Evolutionary conservation across 345 rosid species (phyloP).

Genomic region (Geranium rotundifolium): DNA sequence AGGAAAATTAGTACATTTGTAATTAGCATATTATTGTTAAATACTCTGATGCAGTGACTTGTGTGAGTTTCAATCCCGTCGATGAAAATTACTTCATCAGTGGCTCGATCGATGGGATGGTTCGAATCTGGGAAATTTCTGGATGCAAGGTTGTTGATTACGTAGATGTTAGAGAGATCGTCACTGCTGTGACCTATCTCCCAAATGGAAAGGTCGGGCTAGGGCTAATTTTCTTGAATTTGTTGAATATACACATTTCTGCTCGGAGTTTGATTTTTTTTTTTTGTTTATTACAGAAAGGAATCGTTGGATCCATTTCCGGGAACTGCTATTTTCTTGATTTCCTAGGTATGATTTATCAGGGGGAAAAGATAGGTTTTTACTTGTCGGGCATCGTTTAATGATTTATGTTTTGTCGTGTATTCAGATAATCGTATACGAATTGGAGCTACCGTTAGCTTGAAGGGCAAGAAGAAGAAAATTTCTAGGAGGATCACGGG

Average conservation of each 20-base stretch:
- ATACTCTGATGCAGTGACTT: conserved; percentile 32
- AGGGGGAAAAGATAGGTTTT: background rate
- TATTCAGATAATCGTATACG: conserved; percentile 40
- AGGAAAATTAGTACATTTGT: no score
- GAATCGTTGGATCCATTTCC: conserved; percentile 52
- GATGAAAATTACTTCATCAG: conserved; percentile 55
- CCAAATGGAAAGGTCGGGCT: conserved; percentile 53
- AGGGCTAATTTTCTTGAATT: no score
- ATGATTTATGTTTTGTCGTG: conserved; percentile 5
- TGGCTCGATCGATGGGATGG: conserved; percentile 59
- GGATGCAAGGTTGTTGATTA: conserved; percentile 48
- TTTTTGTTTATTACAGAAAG: conserved; percentile 32
- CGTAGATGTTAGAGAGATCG: conserved; percentile 50
- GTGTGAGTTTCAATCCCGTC: conserved; percentile 50
- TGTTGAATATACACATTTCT: background rate
- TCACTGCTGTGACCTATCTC: conserved; percentile 54
- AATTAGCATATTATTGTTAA: no score
- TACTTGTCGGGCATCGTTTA: background rate
- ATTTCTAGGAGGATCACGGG: conserved; percentile 66
- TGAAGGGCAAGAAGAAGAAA: conserved; percentile 57
- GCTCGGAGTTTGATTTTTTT: background rate
- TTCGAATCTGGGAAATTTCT: conserved; percentile 64
- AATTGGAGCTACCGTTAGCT: conserved; percentile 33
- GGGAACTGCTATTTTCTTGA: conserved; percentile 58
- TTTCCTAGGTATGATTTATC: conserved; percentile 33